Evolutionary conservation across 768 basidiomycete genomes (phyloP).

Genomic region (Russula sp.): DNA sequence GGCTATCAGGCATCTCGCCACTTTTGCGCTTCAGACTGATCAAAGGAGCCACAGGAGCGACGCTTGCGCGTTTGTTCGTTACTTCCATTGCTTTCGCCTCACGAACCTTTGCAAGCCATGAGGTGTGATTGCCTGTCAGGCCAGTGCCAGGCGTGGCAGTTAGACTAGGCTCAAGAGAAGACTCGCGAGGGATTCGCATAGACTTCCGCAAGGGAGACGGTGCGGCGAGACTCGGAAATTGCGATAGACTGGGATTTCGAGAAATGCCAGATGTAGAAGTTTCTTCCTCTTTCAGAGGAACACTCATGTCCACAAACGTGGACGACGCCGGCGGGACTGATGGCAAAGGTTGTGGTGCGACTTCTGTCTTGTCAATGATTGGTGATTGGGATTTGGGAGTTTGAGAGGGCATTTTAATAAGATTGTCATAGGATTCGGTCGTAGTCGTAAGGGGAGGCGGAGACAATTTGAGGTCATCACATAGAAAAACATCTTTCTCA

Average conservation of each 20-base stretch:
- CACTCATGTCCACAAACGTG: constrained; percentile 16
- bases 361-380: constrained; percentile 12
- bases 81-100: constrained; percentile 48
- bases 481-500: constrained; percentile 38
- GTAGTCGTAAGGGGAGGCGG: neutral
- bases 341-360: neutral
- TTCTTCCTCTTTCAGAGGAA: constrained; percentile 23
- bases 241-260: constrained; percentile 36
- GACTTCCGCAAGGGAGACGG: constrained; percentile 68
- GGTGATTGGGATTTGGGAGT: neutral
- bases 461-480: neutral
- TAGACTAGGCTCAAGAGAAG: constrained; percentile 24
- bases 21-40: constrained; percentile 56
- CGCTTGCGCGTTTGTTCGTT: constrained; percentile 26
- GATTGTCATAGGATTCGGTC: neutral
- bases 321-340: constrained; percentile 4
- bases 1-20: constrained; percentile 28
- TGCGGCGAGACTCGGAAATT: constrained; percentile 59
- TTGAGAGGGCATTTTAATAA: neutral
- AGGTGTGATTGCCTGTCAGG: constrained; percentile 56
- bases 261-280: constrained; percentile 24
- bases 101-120: constrained; percentile 73
- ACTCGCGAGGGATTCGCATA: constrained; percentile 43
- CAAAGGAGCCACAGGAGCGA: constrained; percentile 11
- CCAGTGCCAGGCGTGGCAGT: constrained; percentile 31